Conservation (phyloP, 2,329 filamentous ascomycete genomes). For the Clonostachys chloroleuca region DNA sequence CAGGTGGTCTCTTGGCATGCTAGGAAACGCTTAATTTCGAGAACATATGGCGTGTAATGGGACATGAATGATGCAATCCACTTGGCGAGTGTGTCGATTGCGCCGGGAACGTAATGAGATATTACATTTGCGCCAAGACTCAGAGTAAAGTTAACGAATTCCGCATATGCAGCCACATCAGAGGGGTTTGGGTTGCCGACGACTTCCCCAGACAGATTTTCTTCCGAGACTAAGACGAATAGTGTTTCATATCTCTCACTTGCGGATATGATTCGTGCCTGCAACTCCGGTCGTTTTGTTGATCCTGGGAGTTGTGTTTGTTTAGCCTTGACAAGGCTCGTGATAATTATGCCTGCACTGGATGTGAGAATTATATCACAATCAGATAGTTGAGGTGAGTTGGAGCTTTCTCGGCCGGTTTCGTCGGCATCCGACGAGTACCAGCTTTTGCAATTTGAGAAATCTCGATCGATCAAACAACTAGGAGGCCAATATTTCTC, state of each 20-base stretch:
- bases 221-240: slow-evolving; percentile 62
- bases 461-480: not conserved
- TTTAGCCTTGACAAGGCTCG: slow-evolving; percentile 66
- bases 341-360: slow-evolving; percentile 62
- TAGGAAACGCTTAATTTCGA: slow-evolving; percentile 22
- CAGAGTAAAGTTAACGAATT: slow-evolving; percentile 44
- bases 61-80: slow-evolving; percentile 53
- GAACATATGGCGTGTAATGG: slow-evolving; percentile 26
- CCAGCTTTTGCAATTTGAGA: not conserved
- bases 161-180: slow-evolving; percentile 38
- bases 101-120: slow-evolving; percentile 44
- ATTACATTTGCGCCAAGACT: slow-evolving; percentile 30
- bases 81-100: slow-evolving; percentile 39
- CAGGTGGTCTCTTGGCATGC: slow-evolving; percentile 33
- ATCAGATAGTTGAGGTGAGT: slow-evolving; percentile 35
- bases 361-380: slow-evolving; percentile 73
- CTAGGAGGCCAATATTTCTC: not conserved
- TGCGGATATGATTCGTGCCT: slow-evolving; percentile 47
- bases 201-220: slow-evolving; percentile 33
- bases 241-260: slow-evolving; percentile 62
- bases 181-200: slow-evolving; percentile 27
- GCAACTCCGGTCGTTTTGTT: slow-evolving; percentile 38
- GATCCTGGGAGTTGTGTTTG: slow-evolving; percentile 62
- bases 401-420: too few relatives aligned
- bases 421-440: too few relatives aligned